These are phyloP conservation scores for Aspergillus biplanus DNA, from an alignment of 495 filamentous ascomycete genomes.

Conservation along the genomic window DNA sequence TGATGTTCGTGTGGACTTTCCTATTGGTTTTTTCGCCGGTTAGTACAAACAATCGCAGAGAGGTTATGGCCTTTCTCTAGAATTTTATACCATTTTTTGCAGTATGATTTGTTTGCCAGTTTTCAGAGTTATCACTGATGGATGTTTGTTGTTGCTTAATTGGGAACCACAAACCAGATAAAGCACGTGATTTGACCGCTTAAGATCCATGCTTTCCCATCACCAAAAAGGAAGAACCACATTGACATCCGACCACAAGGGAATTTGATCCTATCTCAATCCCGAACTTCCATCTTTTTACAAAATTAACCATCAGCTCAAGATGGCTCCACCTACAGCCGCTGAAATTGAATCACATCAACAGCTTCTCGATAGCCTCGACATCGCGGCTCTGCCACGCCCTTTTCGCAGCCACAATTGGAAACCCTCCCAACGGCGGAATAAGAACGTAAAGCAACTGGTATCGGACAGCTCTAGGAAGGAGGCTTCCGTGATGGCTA, in stretches of 20 bases:
- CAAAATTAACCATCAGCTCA: neutral
- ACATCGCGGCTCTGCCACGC: constrained; percentile 79
- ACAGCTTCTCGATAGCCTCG: constrained; percentile 78
- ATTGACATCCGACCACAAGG: neutral
- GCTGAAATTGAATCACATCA: constrained; percentile 55
- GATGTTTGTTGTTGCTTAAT: constrained; percentile 23
- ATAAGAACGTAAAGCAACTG: constrained; percentile 97
- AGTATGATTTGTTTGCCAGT: constrained; percentile 16
- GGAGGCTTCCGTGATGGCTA: constrained; percentile 76
- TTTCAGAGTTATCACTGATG: constrained; percentile 1
- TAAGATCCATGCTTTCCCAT: neutral
- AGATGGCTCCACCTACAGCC: constrained; percentile 52
- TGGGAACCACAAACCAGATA: neutral
- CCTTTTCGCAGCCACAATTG: constrained; percentile 87
- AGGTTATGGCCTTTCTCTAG: neutral
- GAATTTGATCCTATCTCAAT: neutral
- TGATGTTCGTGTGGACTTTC: constrained; percentile 98
- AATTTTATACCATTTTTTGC: constrained; percentile 24
- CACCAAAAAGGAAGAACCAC: neutral
- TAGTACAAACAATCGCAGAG: neutral
- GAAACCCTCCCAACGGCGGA: constrained; percentile 90
- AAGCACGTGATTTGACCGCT: neutral
- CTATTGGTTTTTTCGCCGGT: constrained; percentile 46
- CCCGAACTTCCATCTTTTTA: neutral
- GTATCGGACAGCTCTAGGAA: constrained; percentile 86